phyloP scores from a whole-genome alignment of 2,329 filamentous ascomycete genomes.

The Pseudogymnoascus verrucosus region DNA sequence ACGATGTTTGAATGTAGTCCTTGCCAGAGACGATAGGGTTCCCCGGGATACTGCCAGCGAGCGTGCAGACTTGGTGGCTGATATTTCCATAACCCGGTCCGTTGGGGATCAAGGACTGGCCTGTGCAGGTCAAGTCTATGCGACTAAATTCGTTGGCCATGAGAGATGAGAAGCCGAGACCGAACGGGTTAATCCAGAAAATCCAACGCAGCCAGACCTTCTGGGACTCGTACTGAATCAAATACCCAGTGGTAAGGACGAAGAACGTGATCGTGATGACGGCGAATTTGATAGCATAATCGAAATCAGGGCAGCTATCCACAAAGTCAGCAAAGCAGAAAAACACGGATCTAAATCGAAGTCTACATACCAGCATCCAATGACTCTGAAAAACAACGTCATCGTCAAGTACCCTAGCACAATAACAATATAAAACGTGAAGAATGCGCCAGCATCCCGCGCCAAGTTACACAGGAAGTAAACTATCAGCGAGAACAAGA shows the following conservation, averaged over 20 bases:
- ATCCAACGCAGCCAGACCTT: conserved; percentile 58
- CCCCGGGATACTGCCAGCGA: conserved; percentile 45
- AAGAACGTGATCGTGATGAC: conserved; percentile 42
- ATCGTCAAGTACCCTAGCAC: conserved; percentile 46
- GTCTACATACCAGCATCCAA: not conserved
- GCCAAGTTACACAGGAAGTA: conserved; percentile 59
- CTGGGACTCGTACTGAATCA: conserved; percentile 39
- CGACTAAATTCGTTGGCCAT: conserved; percentile 64
- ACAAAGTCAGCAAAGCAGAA: conserved; percentile 13
- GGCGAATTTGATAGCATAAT: conserved; percentile 50
- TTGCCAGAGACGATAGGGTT: conserved; percentile 45
- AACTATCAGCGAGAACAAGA: conserved; percentile 47
- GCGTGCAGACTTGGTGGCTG: conserved; percentile 44
- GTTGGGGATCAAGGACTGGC: conserved; percentile 41
- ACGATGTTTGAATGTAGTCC: conserved; percentile 42
- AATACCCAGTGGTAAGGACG: conserved; percentile 56
- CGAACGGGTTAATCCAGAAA: conserved; percentile 58
- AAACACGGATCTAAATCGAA: not conserved
- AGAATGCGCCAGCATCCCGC: conserved; percentile 44
- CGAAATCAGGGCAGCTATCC: conserved; percentile 48
- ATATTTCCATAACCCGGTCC: conserved; percentile 36
- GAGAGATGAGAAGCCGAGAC: conserved; percentile 62
- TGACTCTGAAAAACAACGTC: conserved; percentile 46
- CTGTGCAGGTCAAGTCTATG: conserved; percentile 45
- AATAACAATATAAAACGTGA: conserved; percentile 52